Conservation (phyloP, 2,329 filamentous ascomycete species). For the Fusarium armeniacum region DNA sequence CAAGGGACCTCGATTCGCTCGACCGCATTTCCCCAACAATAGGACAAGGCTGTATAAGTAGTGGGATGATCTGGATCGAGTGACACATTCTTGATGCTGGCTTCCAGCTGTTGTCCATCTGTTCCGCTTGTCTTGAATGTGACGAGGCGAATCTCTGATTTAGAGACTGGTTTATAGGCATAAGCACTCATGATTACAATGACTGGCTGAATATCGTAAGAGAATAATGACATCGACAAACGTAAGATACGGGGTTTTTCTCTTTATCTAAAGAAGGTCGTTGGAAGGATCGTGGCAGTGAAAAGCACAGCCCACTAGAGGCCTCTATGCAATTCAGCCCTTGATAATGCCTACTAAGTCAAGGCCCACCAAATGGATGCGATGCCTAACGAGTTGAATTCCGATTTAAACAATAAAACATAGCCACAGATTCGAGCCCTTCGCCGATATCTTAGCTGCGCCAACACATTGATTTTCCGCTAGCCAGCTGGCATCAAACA, state of each 20-base stretch:
- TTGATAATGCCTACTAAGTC: not conserved
- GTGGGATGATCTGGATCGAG: conserved; percentile 29
- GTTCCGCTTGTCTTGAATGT: not conserved
- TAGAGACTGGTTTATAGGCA: conserved; percentile 18
- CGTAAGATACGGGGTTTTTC: not conserved
- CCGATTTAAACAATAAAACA: not conserved
- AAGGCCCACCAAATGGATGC: not conserved
- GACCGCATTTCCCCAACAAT: conserved; percentile 30
- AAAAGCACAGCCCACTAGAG: conserved; percentile 16
- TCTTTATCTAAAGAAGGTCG: not conserved
- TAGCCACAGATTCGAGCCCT: not conserved
- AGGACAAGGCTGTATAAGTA: conserved; percentile 37
- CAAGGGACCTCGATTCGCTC: conserved; percentile 19
- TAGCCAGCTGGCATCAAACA: not conserved
- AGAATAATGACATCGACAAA: fast-evolving
- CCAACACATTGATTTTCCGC: too few species aligned
- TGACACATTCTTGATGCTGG: conserved; percentile 27
- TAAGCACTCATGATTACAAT: conserved; percentile 13
- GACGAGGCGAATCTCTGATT: conserved; percentile 36
- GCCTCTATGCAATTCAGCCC: not conserved
- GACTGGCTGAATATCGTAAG: fast-evolving
- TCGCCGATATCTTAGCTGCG: not conserved
- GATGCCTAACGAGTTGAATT: not conserved
- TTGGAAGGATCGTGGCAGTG: conserved; percentile 12
- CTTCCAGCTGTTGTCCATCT: conserved; percentile 10